Conservation (phyloP, 2,329 filamentous ascomycete genomes). For the Paecilomyces fulvus region DNA sequence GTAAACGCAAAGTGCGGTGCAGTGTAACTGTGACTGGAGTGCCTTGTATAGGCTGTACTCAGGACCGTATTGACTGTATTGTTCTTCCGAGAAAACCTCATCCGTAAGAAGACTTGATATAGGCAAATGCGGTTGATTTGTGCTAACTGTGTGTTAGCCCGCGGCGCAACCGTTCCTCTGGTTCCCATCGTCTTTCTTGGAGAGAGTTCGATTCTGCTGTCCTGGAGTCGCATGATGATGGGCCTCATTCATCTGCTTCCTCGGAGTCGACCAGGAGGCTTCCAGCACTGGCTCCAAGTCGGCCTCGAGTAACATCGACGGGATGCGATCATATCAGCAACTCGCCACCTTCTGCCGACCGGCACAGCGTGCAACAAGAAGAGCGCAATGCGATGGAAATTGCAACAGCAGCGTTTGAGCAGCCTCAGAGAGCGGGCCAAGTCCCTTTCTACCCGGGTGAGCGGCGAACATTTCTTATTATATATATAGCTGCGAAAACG, state of each 20-base stretch:
- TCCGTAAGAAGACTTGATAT: constrained; percentile 1
- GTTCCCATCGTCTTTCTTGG: background rate
- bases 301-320: background rate
- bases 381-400: constrained; percentile 18
- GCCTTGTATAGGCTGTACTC: constrained; percentile 22
- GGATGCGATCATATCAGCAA: background rate
- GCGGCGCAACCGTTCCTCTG: background rate
- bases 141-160: background rate
- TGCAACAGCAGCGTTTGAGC: constrained; percentile 13
- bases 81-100: constrained; percentile 12
- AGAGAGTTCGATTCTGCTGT: background rate
- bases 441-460: constrained; percentile 19
- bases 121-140: background rate
- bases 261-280: background rate
- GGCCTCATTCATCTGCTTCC: background rate
- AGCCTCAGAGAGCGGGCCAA: constrained; percentile 9
- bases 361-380: constrained; percentile 10
- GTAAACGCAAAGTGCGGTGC: constrained; percentile 18
- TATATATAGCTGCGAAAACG: background rate
- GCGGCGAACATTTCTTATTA: background rate
- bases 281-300: background rate
- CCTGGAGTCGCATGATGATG: background rate
- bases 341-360: constrained; percentile 3
- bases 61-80: constrained; percentile 19
- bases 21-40: constrained; percentile 7